Evolutionary conservation across 768 basidiomycete genomes (phyloP).

Genomic region (Rhodotorula kratochvilovae): DNA sequence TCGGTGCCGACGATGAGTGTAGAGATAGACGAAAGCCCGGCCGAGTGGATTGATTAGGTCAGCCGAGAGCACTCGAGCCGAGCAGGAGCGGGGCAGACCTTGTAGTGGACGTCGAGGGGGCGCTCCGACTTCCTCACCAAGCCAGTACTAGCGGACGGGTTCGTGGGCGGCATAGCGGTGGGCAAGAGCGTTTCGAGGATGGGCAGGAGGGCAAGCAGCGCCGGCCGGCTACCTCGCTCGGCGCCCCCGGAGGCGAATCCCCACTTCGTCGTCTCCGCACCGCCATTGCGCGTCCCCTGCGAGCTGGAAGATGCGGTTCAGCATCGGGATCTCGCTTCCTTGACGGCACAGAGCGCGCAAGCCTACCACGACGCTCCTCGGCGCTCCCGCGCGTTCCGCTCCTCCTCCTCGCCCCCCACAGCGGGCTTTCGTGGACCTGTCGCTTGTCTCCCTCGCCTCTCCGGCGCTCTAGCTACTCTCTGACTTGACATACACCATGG

Average conservation of each 20-base stretch:
- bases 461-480: neutral
- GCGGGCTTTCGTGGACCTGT: no score
- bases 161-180: neutral
- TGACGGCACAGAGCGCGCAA: neutral
- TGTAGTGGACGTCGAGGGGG: constrained; percentile 2
- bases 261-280: neutral
- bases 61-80: neutral
- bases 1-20: constrained; percentile 9
- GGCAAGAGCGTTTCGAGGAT: neutral
- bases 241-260: neutral
- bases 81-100: neutral
- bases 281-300: neutral
- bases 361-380: no score
- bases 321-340: neutral
- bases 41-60: neutral
- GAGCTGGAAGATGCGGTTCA: no score
- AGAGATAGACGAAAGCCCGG: neutral
- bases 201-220: neutral
- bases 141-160: neutral
- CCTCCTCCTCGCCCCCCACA: neutral
- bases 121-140: neutral
- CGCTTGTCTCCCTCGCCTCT: neutral
- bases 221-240: no score
- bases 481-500: neutral
- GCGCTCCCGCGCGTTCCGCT: no score